A percentile compares a stretch with the other conserved stretches of the same genome.
phyloP scores from a whole-genome alignment of 192 early-diverging fungal species.

The Coemansia sp. region DNA sequence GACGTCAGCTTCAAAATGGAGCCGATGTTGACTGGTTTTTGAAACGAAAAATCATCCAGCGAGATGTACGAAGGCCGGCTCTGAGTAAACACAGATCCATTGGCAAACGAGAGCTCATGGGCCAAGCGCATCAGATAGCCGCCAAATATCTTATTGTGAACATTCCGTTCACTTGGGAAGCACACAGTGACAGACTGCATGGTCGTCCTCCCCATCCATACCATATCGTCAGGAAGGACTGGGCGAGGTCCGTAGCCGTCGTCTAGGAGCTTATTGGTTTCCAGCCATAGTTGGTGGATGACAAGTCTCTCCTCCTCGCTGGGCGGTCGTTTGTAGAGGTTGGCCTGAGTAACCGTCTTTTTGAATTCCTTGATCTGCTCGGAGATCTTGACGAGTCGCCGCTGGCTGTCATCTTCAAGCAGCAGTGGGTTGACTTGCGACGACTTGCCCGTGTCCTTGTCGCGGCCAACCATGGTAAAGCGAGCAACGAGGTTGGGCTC shows the following conservation, averaged over 20 bases:
- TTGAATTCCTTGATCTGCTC: slow-evolving; percentile 67
- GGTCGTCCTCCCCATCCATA: slow-evolving; percentile 79
- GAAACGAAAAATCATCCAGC: slow-evolving; percentile 75
- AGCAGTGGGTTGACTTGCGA: slow-evolving; percentile 73
- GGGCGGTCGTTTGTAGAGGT: slow-evolving; percentile 72
- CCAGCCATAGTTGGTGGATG: slow-evolving; percentile 78
- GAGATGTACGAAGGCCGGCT: slow-evolving; percentile 63
- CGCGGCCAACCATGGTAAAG: slow-evolving; percentile 87
- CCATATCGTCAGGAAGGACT: slow-evolving; percentile 51
- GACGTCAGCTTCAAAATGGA: slow-evolving; percentile 71
- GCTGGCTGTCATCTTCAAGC: slow-evolving; percentile 73
- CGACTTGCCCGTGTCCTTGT: slow-evolving; percentile 69
- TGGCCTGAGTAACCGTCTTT: slow-evolving; percentile 44
- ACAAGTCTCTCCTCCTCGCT: slow-evolving; percentile 74
- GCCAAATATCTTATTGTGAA: slow-evolving; percentile 79
- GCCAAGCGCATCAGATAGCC: slow-evolving; percentile 84
- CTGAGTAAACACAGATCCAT: slow-evolving; percentile 69
- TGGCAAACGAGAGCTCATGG: slow-evolving; percentile 80
- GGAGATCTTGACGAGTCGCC: slow-evolving; percentile 67
- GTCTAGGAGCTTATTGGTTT: slow-evolving; percentile 64
- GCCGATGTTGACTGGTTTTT: slow-evolving; percentile 85
- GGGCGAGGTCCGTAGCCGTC: slow-evolving; percentile 32
- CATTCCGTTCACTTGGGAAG: slow-evolving; percentile 78
- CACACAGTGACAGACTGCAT: slow-evolving; percentile 70
- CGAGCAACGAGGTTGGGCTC: slow-evolving; percentile 73